Evolutionary conservation across 129 eudicot species (phyloP).

Genomic region (Kitagawia praeruptora): DNA sequence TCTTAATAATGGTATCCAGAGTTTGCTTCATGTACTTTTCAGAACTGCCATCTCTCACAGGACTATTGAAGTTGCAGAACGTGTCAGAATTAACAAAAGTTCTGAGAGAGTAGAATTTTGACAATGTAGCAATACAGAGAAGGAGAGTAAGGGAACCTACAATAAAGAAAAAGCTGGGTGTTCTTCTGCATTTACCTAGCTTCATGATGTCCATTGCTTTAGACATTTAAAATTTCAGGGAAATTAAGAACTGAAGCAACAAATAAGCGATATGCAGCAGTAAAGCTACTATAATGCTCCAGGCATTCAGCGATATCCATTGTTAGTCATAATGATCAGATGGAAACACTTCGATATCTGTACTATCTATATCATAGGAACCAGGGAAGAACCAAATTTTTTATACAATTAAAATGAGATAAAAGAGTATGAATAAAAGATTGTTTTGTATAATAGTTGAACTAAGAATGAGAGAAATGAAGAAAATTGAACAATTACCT

Average conservation of each 20-base stretch:
- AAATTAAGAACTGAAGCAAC: neutral
- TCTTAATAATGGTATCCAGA: conserved; percentile 32
- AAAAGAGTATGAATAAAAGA: neutral
- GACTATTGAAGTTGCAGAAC: conserved; percentile 22
- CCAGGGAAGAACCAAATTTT: neutral
- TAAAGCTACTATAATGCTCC: neutral
- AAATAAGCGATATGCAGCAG: neutral
- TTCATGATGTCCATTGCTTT: conserved; percentile 20
- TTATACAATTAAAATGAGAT: neutral
- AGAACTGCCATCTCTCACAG: neutral
- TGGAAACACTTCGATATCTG: too few relatives aligned
- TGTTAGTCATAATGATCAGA: neutral
- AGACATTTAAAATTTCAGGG: neutral
- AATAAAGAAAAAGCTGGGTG: conserved; percentile 30
- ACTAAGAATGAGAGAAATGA: neutral
- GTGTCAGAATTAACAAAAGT: conserved; percentile 33
- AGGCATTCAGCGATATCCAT: neutral
- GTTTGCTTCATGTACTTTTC: conserved; percentile 15
- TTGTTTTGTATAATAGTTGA: neutral
- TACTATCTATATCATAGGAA: neutral
- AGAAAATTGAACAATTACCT: neutral
- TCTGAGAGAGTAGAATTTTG: conserved; percentile 47
- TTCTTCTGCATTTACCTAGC: conserved; percentile 28
- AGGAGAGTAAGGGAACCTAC: conserved; percentile 35
- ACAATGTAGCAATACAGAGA: conserved; percentile 29